Base-by-base conservation (phyloP, 2,329 filamentous ascomycete species). In the Nectriaceae sp. region DNA sequence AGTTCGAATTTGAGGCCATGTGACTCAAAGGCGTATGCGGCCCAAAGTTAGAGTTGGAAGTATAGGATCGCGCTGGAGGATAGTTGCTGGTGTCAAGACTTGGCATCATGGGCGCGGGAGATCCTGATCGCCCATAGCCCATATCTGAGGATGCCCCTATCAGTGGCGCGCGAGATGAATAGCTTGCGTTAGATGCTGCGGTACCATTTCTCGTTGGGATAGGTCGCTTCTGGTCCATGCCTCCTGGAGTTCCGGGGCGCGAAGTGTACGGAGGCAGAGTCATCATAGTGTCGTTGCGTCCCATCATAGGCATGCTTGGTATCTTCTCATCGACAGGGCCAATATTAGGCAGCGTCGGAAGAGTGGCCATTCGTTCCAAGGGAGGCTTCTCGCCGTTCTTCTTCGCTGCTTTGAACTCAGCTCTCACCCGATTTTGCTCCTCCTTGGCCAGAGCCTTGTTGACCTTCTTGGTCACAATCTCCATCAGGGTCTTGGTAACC, bases 381-480 rank as follows among this genome's bases (percentile, higher is more conserved):
- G 71, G 68, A 19, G 72, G 63, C 53, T 77, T 75, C 42, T 80
- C 81, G 43, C 82, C 67, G 36, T 75, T 77, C 63, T 79, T 80
- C 59, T 75, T 77, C 3, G 78, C 78, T 16, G 70, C 73, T 59
- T 71, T 79, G 21, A 70, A 47, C 53, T 78, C 79, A 1, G 74
- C 77, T 61, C 75, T 80, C 20, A 72, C 71, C 58, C 78, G 76
- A 60, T 78, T 82, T 52, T 76, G 77, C 65, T 88, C 85, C 44
- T 94, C 88, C 60, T 91, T 90, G 43, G 86, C 88, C 21, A 97
- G 73, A 0, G 91, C 93, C 68, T 90, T 92, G 71, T 94, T 90
- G 61, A 96, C 89, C 72, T 94, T 97, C 61, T 77, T 81, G 46
- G 85, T 84, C 4, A 97, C 92, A 56, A 97, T 94, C 58, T 84